Evolutionary conservation across 164 flowering plant genomes (phyloP).

Genomic region (Umbellularia californica): DNA sequence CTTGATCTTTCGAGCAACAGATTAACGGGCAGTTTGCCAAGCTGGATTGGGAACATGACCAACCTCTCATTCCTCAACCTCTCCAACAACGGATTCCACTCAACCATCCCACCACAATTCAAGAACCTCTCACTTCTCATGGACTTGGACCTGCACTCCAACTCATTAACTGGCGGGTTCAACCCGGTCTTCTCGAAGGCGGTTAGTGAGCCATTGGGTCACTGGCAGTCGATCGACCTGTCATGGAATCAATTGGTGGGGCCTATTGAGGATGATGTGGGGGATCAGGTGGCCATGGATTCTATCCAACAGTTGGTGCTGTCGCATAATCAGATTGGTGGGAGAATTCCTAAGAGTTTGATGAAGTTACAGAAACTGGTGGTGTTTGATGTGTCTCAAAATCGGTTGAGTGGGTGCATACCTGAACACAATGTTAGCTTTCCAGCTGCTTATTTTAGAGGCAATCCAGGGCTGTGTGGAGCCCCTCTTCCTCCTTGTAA

Average conservation of each 20-base stretch:
- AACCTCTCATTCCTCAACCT: conserved; percentile 53
- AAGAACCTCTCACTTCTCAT: conserved; percentile 36
- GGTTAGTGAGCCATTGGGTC: conserved; percentile 36
- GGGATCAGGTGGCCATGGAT: conserved; percentile 25
- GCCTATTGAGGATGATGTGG: conserved; percentile 35
- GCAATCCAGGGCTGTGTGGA: conserved; percentile 69
- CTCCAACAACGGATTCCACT: conserved; percentile 57
- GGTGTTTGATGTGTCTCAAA: conserved; percentile 30
- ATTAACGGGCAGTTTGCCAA: conserved; percentile 46
- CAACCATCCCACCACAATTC: conserved; percentile 49
- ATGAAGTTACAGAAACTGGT: conserved; percentile 38
- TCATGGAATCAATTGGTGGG: conserved; percentile 49
- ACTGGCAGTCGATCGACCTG: conserved; percentile 46
- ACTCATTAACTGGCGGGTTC: conserved; percentile 41
- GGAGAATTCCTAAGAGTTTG: conserved; percentile 42
- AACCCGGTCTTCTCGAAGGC: conserved; percentile 30
- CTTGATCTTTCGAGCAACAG: conserved; percentile 66
- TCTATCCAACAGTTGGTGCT: conserved; percentile 31
- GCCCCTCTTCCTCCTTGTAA: conserved; percentile 68
- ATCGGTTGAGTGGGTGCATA: conserved; percentile 40
- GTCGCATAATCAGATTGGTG: conserved; percentile 46
- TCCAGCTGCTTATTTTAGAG: conserved; percentile 44
- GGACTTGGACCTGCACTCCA: conserved; percentile 68
- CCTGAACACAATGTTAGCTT: conserved; percentile 42
- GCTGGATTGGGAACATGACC: conserved; percentile 72